Conservation (phyloP, 2,329 filamentous ascomycete genomes). For the Penicillium glabrum region DNA sequence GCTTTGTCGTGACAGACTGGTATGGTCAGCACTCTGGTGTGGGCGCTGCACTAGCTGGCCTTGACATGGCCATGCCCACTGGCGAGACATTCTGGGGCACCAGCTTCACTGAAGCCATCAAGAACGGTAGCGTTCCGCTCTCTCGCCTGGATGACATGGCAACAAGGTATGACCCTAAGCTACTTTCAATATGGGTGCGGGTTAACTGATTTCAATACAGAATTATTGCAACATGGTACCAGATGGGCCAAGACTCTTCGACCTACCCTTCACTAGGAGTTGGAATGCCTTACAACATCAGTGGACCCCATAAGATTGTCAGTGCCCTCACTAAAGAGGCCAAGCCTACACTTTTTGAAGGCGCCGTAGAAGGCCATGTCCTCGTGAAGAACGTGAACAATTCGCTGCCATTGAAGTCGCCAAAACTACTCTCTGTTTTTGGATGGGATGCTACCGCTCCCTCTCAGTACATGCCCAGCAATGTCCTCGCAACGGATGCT, state of each 20-base stretch:
- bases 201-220: constrained; percentile 15
- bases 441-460: constrained; percentile 55
- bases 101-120: constrained; percentile 55
- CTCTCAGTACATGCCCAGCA: constrained; percentile 26
- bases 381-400: constrained; percentile 53
- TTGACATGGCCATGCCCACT: constrained; percentile 83
- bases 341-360: constrained; percentile 43
- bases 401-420: constrained; percentile 46
- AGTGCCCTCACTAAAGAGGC: constrained; percentile 51
- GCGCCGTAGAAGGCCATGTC: constrained; percentile 60
- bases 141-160: constrained; percentile 62
- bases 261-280: constrained; percentile 43
- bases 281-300: constrained; percentile 36
- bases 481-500: constrained; percentile 9
- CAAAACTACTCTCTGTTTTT: constrained; percentile 51
- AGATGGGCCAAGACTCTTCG: constrained; percentile 44
- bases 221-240: constrained; percentile 50
- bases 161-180: constrained; percentile 38
- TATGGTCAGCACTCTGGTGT: constrained; percentile 70
- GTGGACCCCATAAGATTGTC: constrained; percentile 47
- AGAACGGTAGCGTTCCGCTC: constrained; percentile 59
- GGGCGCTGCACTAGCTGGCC: constrained; percentile 65
- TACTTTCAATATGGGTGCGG: too few species aligned
- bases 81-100: constrained; percentile 16
- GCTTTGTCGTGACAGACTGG: constrained; percentile 80